These are phyloP conservation scores for Solanum virginianum DNA, from an alignment of 257 asterid genomes.

Conservation along the genomic window DNA sequence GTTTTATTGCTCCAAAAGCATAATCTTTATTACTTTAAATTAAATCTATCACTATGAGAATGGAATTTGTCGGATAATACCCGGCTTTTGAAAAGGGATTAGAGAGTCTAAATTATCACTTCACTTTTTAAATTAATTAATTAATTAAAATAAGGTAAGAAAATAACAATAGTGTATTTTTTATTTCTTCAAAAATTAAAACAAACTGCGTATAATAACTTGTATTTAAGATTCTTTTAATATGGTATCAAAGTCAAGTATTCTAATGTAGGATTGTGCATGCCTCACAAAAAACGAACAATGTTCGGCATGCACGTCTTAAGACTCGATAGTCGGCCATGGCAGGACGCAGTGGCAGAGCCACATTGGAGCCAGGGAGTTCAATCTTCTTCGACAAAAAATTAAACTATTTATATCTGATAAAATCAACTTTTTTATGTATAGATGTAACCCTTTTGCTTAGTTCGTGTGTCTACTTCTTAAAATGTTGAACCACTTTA, in stretches of 20 bases:
- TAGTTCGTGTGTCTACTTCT: no score
- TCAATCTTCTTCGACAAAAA: no score
- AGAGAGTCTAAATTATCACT: not conserved
- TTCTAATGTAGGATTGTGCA: not conserved
- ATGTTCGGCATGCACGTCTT: not conserved
- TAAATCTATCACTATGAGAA: conserved; percentile 24
- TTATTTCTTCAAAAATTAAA: not conserved
- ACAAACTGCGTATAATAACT: no score
- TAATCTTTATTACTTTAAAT: conserved; percentile 30
- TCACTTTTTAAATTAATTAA: not conserved
- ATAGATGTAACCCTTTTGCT: no score
- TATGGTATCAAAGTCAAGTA: not conserved
- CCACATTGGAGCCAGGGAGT: no score
- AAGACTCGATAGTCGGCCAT: no score
- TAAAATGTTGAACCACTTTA: no score
- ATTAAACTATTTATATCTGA: no score
- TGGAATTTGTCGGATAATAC: conserved; percentile 32
- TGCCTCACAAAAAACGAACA: not conserved
- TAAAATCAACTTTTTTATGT: no score
- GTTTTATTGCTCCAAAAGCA: conserved; percentile 19
- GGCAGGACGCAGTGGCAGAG: no score
- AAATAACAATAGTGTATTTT: not conserved
- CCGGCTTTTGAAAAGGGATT: conserved; percentile 16
- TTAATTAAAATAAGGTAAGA: not conserved
- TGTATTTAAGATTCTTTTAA: not conserved